phyloP scores from a whole-genome alignment of 495 filamentous ascomycete genomes.

The Zalerion maritima region DNA sequence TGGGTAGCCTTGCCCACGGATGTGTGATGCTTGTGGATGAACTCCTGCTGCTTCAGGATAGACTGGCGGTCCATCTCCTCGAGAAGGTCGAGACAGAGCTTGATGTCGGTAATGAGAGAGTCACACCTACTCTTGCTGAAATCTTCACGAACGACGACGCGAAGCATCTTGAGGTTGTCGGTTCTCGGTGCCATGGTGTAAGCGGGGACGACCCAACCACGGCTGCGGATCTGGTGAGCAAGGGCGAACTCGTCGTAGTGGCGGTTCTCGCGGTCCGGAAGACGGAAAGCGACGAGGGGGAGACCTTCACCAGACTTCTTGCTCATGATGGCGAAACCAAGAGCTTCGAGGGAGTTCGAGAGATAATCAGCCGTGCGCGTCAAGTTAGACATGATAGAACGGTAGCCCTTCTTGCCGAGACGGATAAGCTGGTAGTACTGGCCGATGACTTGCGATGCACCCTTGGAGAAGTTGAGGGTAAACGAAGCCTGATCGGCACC shows the following conservation, averaged over 20 bases:
- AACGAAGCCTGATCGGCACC: slow-evolving; percentile 91
- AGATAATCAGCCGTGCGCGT: slow-evolving; percentile 76
- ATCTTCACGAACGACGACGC: slow-evolving; percentile 79
- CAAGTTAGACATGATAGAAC: slow-evolving; percentile 74
- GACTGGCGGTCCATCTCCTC: slow-evolving; percentile 57
- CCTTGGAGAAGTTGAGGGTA: slow-evolving; percentile 94
- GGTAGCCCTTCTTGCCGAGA: slow-evolving; percentile 77
- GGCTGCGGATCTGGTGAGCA: slow-evolving; percentile 66
- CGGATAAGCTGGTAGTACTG: slow-evolving; percentile 95
- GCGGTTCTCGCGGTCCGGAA: slow-evolving; percentile 36
- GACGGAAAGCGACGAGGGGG: slow-evolving; percentile 73
- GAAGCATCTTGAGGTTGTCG: slow-evolving; percentile 65
- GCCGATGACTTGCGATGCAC: slow-evolving; percentile 80
- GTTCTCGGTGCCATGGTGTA: slow-evolving; percentile 90
- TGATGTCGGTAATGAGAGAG: slow-evolving; percentile 55
- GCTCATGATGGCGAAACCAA: slow-evolving; percentile 79
- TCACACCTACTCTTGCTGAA: slow-evolving; percentile 68
- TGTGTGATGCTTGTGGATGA: slow-evolving; percentile 40
- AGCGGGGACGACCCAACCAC: slow-evolving; percentile 82
- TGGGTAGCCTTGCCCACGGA: slow-evolving; percentile 41
- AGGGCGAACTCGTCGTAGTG: slow-evolving; percentile 72
- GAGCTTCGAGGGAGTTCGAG: slow-evolving; percentile 44
- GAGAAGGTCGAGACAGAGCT: slow-evolving; percentile 50
- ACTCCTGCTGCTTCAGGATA: slow-evolving; percentile 49
- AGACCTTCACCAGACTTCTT: slow-evolving; percentile 58